Evolutionary conservation across 495 filamentous ascomycete genomes (phyloP).

Genomic region (Talaromyces trachyspermus): DNA sequence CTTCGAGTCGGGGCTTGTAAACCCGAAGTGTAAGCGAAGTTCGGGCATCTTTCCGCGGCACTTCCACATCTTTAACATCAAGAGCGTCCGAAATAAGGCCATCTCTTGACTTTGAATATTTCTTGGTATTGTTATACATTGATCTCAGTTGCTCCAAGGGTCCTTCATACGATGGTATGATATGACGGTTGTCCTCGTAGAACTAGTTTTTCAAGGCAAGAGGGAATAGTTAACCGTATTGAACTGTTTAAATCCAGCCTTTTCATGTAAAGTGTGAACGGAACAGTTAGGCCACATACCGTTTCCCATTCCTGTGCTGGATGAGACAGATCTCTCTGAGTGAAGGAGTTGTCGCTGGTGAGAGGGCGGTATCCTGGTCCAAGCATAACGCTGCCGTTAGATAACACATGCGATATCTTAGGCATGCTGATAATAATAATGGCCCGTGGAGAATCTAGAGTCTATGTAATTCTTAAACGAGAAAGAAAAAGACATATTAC

Average conservation of each 20-base stretch:
- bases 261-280: neutral
- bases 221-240: too few species aligned
- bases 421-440: too few species aligned
- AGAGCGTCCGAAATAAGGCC: slow-evolving; percentile 1
- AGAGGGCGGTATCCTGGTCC: neutral
- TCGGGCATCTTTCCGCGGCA: neutral
- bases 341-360: neutral
- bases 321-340: slow-evolving; percentile 1
- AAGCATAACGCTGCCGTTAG: neutral
- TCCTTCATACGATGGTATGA: slow-evolving; percentile 5
- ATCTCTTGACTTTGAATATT: neutral
- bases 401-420: neutral
- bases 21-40: slow-evolving; percentile 1
- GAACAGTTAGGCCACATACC: neutral
- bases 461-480: too few species aligned
- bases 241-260: neutral
- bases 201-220: too few species aligned
- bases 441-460: too few species aligned
- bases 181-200: neutral
- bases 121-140: slow-evolving; percentile 2
- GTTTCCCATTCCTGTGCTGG: slow-evolving; percentile 3
- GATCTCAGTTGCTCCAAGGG: slow-evolving; percentile 1
- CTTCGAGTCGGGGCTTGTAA: slow-evolving; percentile 4
- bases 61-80: slow-evolving; percentile 1
- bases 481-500: too few species aligned